Conservation (phyloP, 306 rosid species). For the Begonia masoniana region DNA sequence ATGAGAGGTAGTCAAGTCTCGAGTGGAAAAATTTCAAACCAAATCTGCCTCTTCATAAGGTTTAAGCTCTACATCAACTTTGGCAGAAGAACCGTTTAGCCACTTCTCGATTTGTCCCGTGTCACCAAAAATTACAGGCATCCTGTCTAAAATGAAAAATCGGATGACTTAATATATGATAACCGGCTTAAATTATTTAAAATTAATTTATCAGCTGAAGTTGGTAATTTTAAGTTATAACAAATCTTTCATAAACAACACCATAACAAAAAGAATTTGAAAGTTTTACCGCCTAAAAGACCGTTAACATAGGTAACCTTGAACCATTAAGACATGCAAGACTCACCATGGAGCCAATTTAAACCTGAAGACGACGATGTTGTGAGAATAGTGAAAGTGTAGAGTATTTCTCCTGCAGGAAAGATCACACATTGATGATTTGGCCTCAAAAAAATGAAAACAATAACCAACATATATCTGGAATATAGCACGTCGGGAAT, state of each 20-base stretch:
- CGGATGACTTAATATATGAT: conserved; percentile 5
- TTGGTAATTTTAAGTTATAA: background rate
- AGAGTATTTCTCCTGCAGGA: background rate
- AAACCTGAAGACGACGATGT: conserved; percentile 72
- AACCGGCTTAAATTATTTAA: conserved; percentile 1
- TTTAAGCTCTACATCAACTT: conserved; percentile 43
- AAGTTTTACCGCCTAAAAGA: background rate
- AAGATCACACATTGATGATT: background rate
- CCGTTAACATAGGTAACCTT: background rate
- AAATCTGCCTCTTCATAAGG: conserved; percentile 65
- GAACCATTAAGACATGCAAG: background rate
- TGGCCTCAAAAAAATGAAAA: background rate
- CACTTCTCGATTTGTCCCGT: conserved; percentile 55
- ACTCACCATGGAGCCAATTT: conserved; percentile 88
- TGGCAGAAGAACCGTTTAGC: conserved; percentile 46
- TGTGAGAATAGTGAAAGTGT: conserved; percentile 26
- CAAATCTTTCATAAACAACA: background rate
- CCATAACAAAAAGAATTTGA: background rate
- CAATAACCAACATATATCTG: background rate
- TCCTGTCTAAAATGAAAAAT: conserved; percentile 45
- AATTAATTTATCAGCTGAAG: background rate
- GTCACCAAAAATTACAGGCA: conserved; percentile 18
- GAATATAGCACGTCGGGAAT: too few species aligned
- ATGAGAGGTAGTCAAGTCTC: too few species aligned
- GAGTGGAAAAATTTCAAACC: conserved; percentile 32